phyloP scores from a whole-genome alignment of 1,284 basidiomycete species.

The Ceratobasidium sp. region DNA sequence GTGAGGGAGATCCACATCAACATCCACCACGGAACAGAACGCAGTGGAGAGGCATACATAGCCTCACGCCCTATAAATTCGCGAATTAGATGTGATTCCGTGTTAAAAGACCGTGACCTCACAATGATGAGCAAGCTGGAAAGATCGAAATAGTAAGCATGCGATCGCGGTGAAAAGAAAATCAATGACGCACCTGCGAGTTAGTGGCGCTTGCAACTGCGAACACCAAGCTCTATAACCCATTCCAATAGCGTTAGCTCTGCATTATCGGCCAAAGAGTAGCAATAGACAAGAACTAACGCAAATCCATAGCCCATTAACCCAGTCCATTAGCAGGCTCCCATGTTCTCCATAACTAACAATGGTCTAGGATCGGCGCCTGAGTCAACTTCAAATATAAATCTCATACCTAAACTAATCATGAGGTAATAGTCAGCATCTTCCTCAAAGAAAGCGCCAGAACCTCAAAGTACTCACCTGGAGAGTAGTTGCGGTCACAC shows the following conservation, averaged over 20 bases:
- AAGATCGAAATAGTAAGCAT: neutral
- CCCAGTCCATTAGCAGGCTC: constrained; percentile 55
- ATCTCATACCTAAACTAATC: constrained; percentile 14
- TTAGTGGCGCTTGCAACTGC: constrained; percentile 82
- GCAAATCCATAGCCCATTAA: constrained; percentile 80
- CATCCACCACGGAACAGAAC: constrained; percentile 82
- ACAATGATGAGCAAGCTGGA: constrained; percentile 49
- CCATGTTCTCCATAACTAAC: constrained; percentile 6
- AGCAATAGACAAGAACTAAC: neutral
- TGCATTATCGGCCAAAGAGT: too few relatives aligned
- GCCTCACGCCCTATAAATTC: constrained; percentile 56
- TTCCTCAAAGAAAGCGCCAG: neutral
- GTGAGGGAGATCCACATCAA: constrained; percentile 72
- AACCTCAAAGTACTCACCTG: constrained; percentile 46
- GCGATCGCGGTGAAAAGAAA: neutral
- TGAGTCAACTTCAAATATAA: neutral
- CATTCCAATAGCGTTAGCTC: too few relatives aligned
- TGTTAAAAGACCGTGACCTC: too few relatives aligned
- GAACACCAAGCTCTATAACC: constrained; percentile 68
- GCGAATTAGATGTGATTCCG: too few relatives aligned
- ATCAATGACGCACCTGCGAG: constrained; percentile 63
- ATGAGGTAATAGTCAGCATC: neutral
- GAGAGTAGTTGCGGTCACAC: constrained; percentile 67
- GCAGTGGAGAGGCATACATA: constrained; percentile 75
- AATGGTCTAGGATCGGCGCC: neutral